Conservation (phyloP, 257 asterid genomes). For the Prunella vulgaris region DNA sequence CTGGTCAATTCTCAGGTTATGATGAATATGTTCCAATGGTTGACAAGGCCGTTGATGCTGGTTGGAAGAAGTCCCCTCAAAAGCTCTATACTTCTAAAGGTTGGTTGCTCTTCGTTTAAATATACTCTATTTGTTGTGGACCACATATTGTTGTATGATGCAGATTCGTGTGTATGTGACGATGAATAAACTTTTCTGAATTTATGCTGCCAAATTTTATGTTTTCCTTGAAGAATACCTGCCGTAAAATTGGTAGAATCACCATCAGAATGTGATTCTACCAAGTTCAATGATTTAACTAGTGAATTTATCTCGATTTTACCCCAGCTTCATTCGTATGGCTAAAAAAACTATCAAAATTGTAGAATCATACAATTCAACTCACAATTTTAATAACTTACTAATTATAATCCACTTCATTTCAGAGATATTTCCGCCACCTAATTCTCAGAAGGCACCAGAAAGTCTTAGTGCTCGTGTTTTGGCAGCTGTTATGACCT, state of each 20-base stretch:
- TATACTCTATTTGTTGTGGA: background rate
- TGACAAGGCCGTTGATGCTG: slow-evolving; percentile 94
- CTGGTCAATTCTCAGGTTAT: slow-evolving; percentile 57
- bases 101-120: slow-evolving; percentile 20
- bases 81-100: slow-evolving; percentile 57
- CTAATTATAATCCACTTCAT: slow-evolving; percentile 14
- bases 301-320: background rate
- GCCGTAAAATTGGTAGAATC: background rate
- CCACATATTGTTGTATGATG: background rate
- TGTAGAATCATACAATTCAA: background rate
- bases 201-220: too few species aligned
- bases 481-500: slow-evolving; percentile 60
- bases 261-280: background rate
- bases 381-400: background rate
- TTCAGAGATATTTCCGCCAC: slow-evolving; percentile 38
- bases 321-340: background rate
- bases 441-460: slow-evolving; percentile 46
- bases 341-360: background rate
- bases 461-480: slow-evolving; percentile 51
- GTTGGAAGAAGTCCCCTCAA: slow-evolving; percentile 70
- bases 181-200: too few species aligned
- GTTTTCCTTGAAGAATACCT: too few species aligned
- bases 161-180: background rate
- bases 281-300: background rate
- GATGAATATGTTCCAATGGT: slow-evolving; percentile 99